Base-by-base conservation (phyloP, 1,284 basidiomycete species). In the Exobasidium rhododendri region DNA sequence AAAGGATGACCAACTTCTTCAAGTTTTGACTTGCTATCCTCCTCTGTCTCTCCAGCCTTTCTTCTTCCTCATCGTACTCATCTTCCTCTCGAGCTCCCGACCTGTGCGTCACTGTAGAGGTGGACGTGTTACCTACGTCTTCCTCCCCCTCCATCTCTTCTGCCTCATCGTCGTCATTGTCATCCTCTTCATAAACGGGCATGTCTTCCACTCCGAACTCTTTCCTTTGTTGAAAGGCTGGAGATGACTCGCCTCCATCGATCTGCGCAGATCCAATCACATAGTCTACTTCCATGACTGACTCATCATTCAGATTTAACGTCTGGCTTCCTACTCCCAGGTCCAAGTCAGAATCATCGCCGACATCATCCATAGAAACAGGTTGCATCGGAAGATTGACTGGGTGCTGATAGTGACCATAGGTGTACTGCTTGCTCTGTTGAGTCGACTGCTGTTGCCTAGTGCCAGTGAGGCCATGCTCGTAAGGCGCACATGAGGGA, bases 251-350 rank as follows among this genome's bases (percentile, higher is more conserved):
- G 35, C 52, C 63, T 29, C 67, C 61, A 40, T 70, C 66, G 31
- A 71, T 43, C 6, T 57, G 63, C 0, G 73, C 63, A 10, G 69
- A 72, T 11, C 71, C 71, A 29, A 76, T 66, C 31, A 75, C 71
- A 61, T 73, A 62, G 50, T 75, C 69, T 50, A 76, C 69, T 58
- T 76, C 74, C 31, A 69, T 69, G 49, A 73, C 66, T 26, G 72
- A 74, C 46, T 76, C 74, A 29, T 76, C 71, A 50, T 76, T 75
- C 50, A 75, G 56, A 28, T 49, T 61, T 35, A 74, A 54, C 0
- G 66, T 70, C n/a, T 63, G 53, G 31, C 64, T 56, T 29, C 29
- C 51, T 30, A 30, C 54, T 29, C 64, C 62, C 11, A 66, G 64
- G 22, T 72, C 61, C 14, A 66, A 64, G 28, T 57, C 50, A 2